Conservation (phyloP, 345 rosid species). For the Durio zibethinus region DNA sequence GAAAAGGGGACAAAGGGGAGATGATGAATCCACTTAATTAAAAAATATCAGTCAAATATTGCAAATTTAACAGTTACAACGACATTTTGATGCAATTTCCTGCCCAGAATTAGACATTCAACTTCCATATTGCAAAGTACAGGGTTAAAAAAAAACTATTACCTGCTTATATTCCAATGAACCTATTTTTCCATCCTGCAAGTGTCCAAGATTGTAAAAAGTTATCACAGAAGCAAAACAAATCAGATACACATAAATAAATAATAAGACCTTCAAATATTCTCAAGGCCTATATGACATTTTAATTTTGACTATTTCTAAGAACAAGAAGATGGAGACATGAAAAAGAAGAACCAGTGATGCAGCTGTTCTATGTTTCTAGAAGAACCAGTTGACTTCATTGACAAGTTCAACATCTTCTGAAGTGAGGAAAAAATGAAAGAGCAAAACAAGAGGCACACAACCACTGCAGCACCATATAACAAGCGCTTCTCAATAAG, state of each 20-base stretch:
- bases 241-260: not conserved
- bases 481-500: not conserved
- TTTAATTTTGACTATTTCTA: not conserved
- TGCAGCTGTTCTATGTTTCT: not conserved
- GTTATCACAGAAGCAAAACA: conserved; percentile 16
- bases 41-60: not conserved
- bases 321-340: not conserved
- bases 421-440: not conserved
- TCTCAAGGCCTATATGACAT: not conserved
- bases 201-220: conserved; percentile 4
- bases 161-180: conserved; percentile 88
- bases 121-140: not conserved
- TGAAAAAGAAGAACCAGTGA: not conserved
- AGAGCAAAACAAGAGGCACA: not conserved
- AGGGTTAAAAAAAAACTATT: not conserved
- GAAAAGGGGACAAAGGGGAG: not conserved
- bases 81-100: not conserved
- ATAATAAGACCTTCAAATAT: not conserved
- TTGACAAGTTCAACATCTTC: not conserved
- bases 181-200: conserved; percentile 80
- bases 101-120: not conserved
- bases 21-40: not conserved
- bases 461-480: not conserved
- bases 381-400: not conserved
- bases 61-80: not conserved